Evolutionary conservation across 768 basidiomycete species (phyloP).

Genomic region (Russula dissimulans): DNA sequence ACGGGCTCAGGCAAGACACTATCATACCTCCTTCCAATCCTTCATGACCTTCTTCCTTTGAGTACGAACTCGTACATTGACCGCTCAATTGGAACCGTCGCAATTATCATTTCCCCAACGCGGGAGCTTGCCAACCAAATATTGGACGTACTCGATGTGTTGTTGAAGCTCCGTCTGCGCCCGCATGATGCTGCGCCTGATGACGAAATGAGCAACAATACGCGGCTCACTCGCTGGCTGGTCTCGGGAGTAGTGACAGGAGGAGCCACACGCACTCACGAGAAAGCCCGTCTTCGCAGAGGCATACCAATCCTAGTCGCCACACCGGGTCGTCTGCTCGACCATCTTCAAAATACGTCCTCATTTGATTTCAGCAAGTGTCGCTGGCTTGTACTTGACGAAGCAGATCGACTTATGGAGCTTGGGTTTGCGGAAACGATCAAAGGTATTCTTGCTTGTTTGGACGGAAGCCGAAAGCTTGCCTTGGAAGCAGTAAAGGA

Average conservation of each 20-base stretch:
- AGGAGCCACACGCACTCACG: slow-evolving; percentile 89
- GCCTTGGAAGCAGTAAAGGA: slow-evolving; percentile 58
- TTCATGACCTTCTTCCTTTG: slow-evolving; percentile 88
- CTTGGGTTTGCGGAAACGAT: slow-evolving; percentile 97
- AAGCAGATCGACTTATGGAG: slow-evolving; percentile 96
- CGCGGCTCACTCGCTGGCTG: slow-evolving; percentile 76
- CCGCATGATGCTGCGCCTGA: slow-evolving; percentile 45
- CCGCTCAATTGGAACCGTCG: slow-evolving; percentile 88
- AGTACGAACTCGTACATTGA: slow-evolving; percentile 89
- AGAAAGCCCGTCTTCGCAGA: slow-evolving; percentile 91
- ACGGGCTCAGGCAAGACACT: slow-evolving; percentile 97
- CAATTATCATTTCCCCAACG: slow-evolving; percentile 90
- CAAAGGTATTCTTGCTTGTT: slow-evolving; percentile 73
- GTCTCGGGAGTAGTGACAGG: slow-evolving; percentile 90
- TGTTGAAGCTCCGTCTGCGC: slow-evolving; percentile 69
- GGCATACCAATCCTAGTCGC: slow-evolving; percentile 92
- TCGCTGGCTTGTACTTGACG: slow-evolving; percentile 93
- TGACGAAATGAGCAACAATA: slow-evolving; percentile 33
- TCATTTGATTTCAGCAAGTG: slow-evolving; percentile 90
- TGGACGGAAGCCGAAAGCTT: slow-evolving; percentile 75
- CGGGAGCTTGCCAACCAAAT: slow-evolving; percentile 96
- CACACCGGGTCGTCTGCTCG: slow-evolving; percentile 89
- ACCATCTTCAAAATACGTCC: slow-evolving; percentile 92
- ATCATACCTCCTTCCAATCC: slow-evolving; percentile 86
- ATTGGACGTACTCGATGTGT: slow-evolving; percentile 80